Evolutionary conservation across 1,284 basidiomycete genomes (phyloP), one percentile per base, ranked within the genome.

Genomic region (Chondrostereum purpureum): DNA sequence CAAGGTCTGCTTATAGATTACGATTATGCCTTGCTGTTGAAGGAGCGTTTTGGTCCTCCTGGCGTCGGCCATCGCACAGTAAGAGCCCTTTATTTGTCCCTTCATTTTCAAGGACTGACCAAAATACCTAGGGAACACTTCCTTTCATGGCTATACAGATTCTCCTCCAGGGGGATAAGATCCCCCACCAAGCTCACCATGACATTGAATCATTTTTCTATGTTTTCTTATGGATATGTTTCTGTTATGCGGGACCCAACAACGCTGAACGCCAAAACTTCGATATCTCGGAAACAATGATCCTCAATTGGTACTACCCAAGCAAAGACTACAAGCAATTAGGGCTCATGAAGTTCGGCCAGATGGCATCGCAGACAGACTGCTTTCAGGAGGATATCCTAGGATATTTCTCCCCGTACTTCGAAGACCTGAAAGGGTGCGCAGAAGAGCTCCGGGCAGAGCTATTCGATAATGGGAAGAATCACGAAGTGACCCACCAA

Each of bases 1-100:
- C 43, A 43, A 12, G 47, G 47, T 10, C n/a, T 48, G 4, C 33
- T 48, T 10, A 48, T 48, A 19, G 47, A 48, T 18, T 8, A 44
- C 12, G 47, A 48, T 22, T 35, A 44, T 19, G 35, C 47, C 6
- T 31, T 34, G 8, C 22, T 45, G 4, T 13, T 42, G 1, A n/a
- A 42, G 3, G 13, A n/a, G 8, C 8, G 20, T 14, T 39, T 39
- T 16, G 36, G 40, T 22, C 38, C 35, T 12, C 34, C 23, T 22
- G 19, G 42, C 11, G 12, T 39, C 10, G 31, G 38, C 33, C 35
- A 46, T 10, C 44, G 44, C n/a, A 22, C 43, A 20, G 45, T 47
- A 34, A 38, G 48, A n/a, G 22, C 44, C 20, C 11, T 21, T 22
- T 38, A 19, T 18, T 16, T 21, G n/a, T 23, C 44, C 20, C 11